These are phyloP conservation scores for Dicorynia guianensis DNA, from an alignment of 306 rosid species.

Conservation along the genomic window DNA sequence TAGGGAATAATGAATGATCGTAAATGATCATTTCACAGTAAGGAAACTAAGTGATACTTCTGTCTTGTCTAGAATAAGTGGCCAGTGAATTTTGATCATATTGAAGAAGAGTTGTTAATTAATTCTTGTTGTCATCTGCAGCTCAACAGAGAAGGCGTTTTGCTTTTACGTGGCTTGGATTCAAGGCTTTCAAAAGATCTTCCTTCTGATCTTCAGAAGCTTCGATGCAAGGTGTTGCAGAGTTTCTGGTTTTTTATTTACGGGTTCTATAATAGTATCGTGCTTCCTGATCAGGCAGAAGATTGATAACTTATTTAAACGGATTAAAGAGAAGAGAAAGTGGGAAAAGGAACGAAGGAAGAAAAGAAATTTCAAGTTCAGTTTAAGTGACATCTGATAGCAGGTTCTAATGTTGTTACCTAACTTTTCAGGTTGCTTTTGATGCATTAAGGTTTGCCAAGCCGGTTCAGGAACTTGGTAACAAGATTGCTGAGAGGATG, in stretches of 20 bases:
- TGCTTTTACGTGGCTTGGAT: conserved; percentile 90
- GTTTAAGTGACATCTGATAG: not conserved
- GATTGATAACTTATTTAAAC: no score
- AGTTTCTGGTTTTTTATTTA: not conserved
- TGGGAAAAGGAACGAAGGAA: not conserved
- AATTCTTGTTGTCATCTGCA: conserved; percentile 50
- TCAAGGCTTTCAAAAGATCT: conserved; percentile 92
- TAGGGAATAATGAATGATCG: no score
- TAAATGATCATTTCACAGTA: no score
- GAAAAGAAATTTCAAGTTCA: not conserved
- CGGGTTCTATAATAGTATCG: not conserved
- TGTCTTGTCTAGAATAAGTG: conserved; percentile 7
- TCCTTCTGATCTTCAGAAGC: conserved; percentile 98
- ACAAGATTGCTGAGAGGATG: conserved; percentile 82
- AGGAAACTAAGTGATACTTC: not conserved
- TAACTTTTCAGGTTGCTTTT: conserved; percentile 83
- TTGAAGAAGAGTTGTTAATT: not conserved
- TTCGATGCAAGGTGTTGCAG: conserved; percentile 85
- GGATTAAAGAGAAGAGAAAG: not conserved
- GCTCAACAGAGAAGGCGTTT: conserved; percentile 92
- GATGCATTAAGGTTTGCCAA: conserved; percentile 90
- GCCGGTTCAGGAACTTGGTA: conserved; percentile 78
- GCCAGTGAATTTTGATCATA: not conserved
- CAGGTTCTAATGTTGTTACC: conserved; percentile 31
- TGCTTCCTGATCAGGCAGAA: no score